Evolutionary conservation across 2,329 filamentous ascomycete species (phyloP), one percentile per base, ranked within the genome.

Genomic region (Colletotrichum higginsianum): DNA sequence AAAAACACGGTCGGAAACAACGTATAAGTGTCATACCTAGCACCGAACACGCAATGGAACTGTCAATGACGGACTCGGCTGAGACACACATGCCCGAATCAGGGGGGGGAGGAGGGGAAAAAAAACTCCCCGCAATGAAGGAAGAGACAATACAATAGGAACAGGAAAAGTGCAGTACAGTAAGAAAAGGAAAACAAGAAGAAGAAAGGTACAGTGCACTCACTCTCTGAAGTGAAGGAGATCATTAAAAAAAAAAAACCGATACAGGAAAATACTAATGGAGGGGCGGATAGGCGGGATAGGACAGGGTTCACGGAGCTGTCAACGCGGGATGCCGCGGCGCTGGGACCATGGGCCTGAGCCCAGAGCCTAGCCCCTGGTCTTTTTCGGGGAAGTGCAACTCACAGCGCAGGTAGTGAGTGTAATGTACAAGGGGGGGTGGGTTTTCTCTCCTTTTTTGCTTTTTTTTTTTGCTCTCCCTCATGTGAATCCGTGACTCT

Each of bases 261-360:
- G 26, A 26, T 26, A 26, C 26, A 26, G 52, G 18, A 21, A 21
- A 49, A 47, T 23, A 38, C 67, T n/a, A 71, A 61, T 44, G 42
- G 46, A 30, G 52, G 55, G n/a, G 52, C 50, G 35, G 53, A 42
- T 55, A 53, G 55, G 49, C 46, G 57, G 62, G 62, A 53, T 42
- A 47, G 55, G 44, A 62, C 67, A 71, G 56, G 67, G 67, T 47
- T 62, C 57, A n/a, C 57, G 68, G 68, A 67, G 63, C 68, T 67
- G 63, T 71, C 68, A 71, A 62, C 63, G 57, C 68, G 68, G 68
- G 64, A 71, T 71, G 46, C 68, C 68, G 68, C 68, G 52, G 35
- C 30, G 68, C 57, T 62, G 63, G 68, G 67, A 42, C 63, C 58
- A 65, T 50, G 50, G 50, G 35, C 15, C 42, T 50, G 66, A 58